Evolutionary conservation across 192 early-diverging fungal species (phyloP), one percentile per base, ranked within the genome.

Genomic region (Coemansia sp.): DNA sequence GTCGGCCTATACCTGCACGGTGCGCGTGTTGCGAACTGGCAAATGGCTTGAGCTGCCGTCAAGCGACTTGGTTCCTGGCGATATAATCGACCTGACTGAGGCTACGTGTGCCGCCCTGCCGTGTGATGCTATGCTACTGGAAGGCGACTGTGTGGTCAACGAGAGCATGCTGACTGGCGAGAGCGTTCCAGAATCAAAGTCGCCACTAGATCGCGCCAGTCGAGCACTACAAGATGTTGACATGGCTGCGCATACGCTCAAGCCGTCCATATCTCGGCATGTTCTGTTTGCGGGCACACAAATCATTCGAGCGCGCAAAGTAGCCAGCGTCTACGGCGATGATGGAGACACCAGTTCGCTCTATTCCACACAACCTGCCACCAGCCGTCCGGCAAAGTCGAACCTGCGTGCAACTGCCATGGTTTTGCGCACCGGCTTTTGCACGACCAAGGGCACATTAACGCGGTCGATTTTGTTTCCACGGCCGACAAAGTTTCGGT

Each of bases 151-250:
- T 58, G 95, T 99, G 43, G 85, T 97, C 34, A 95, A 97, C 74
- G 97, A 98, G 73, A 89, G 84, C 57, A 95, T 98, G 93, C 80
- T 99, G 17, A 99, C 97, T 4, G 97, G 97, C 21, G 97, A 99
- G 67, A 91, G 90, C 27, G 79, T 96, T 0, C 93, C 95, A 5
- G 92, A 98, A 17, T 89, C 88, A 18, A 99, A 99, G 63, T 68
- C 70, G 5, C 85, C 93, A 1, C 79, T 94, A 5, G 56, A 34
- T 3, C 22, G 17, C 5, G 26, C 9, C 36, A 56, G 17, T 19
- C 4, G 14, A 15, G 30, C 65, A 1, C 30, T 77, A 2, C 31
- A 59, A 36, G n/a, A 33, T 0, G 56, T 78, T 2, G 60, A 71
- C 25, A 43, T 71, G 60, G 31, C 51, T 7, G 53, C 66, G 1